Percentiles rank a stretch among this genome's conserved stretches.
Conservation (phyloP, 768 basidiomycete species). For the Leccinum arenicola region DNA sequence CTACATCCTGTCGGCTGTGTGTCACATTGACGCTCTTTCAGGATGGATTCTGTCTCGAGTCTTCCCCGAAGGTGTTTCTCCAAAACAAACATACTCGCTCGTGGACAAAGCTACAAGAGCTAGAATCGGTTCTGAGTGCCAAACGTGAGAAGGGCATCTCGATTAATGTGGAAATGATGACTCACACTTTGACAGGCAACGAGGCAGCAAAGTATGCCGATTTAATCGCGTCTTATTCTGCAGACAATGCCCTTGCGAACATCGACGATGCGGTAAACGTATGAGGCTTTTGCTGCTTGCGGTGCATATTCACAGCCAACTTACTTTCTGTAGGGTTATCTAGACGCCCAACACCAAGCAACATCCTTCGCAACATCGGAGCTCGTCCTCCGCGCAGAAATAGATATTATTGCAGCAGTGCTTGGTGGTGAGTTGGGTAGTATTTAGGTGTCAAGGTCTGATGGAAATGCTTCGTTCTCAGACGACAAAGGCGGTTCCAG, state of each 20-base stretch:
- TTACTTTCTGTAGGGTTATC: conserved; percentile 45
- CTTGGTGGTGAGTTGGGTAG: conserved; percentile 53
- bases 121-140: conserved; percentile 51
- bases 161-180: conserved; percentile 3
- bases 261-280: conserved; percentile 39
- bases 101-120: conserved; percentile 60
- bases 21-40: conserved; percentile 7
- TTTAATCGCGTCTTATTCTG: conserved; percentile 45
- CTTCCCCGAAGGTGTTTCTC: conserved; percentile 70
- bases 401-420: conserved; percentile 54
- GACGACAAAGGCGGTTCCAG: conserved; percentile 70
- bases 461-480: conserved; percentile 29
- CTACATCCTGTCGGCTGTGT: not conserved
- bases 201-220: conserved; percentile 53
- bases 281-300: not conserved
- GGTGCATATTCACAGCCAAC: conserved; percentile 2
- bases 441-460: not conserved
- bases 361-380: conserved; percentile 53
- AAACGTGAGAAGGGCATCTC: conserved; percentile 49
- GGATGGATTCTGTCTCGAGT: conserved; percentile 57
- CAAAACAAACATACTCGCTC: conserved; percentile 73
- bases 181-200: conserved; percentile 36
- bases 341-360: conserved; percentile 63
- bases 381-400: conserved; percentile 59
- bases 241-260: conserved; percentile 49